These are phyloP conservation scores for Trematosphaeria pertusa DNA, from an alignment of 2,329 filamentous ascomycete species.

Conservation along the genomic window DNA sequence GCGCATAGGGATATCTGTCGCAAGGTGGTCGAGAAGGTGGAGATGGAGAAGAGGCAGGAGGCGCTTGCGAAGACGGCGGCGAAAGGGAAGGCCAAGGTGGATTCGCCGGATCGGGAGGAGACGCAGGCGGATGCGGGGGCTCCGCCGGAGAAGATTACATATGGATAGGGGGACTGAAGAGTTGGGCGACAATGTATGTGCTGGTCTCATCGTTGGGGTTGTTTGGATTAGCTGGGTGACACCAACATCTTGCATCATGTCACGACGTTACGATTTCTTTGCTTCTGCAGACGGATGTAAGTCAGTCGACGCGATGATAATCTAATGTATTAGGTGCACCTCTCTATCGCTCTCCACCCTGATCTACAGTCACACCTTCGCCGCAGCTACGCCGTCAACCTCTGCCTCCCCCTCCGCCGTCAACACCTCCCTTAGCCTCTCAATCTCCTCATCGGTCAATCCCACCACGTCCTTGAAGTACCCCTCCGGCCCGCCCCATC, in stretches of 20 bases:
- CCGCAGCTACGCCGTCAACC: background rate
- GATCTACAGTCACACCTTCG: background rate
- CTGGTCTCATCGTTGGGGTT: too few relatives aligned
- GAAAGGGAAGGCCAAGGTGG: slow-evolving; percentile 20
- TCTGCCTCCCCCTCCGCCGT: slow-evolving; percentile 8
- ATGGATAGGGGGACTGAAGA: too few relatives aligned
- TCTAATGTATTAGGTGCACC: too few relatives aligned
- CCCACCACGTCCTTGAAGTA: slow-evolving; percentile 26
- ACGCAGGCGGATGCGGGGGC: slow-evolving; percentile 10
- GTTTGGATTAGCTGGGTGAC: too few relatives aligned
- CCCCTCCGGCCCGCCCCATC: slow-evolving; percentile 28
- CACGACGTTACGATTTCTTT: too few relatives aligned
- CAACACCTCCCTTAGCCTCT: slow-evolving; percentile 18
- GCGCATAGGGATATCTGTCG: slow-evolving; percentile 42
- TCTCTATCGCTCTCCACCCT: too few relatives aligned
- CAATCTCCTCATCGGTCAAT: slow-evolving; percentile 22
- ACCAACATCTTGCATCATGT: too few relatives aligned
- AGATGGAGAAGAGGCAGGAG: slow-evolving; percentile 28
- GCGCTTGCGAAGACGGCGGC: slow-evolving; percentile 23
- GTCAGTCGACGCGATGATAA: too few relatives aligned
- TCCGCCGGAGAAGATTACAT: slow-evolving; percentile 33
- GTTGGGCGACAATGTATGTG: too few relatives aligned
- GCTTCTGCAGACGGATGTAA: too few relatives aligned
- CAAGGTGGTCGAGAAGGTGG: slow-evolving; percentile 43
- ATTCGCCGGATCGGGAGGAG: slow-evolving; percentile 17